These are phyloP conservation scores for Fusarium nygamai DNA, from an alignment of 2,329 filamentous ascomycete species.

Conservation along the genomic window DNA sequence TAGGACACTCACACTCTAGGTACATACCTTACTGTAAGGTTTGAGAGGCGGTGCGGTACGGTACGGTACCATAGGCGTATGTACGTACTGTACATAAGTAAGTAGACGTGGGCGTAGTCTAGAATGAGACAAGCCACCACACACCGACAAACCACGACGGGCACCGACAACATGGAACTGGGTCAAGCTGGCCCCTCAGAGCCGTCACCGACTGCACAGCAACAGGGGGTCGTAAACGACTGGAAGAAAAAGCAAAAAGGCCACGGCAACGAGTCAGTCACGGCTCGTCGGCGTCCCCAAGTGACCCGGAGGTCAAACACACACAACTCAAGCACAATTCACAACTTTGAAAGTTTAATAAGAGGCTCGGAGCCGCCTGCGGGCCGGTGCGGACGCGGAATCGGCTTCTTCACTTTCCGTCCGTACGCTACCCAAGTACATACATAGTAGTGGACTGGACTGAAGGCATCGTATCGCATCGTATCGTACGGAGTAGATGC, in stretches of 20 bases:
- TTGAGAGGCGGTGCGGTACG: background rate
- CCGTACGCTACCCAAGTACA: constrained; percentile 10
- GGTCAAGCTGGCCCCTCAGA: constrained; percentile 39
- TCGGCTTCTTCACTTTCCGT: constrained; percentile 35
- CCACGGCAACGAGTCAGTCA: constrained; percentile 34
- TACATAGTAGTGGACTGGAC: background rate
- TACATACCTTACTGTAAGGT: background rate
- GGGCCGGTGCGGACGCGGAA: constrained; percentile 40
- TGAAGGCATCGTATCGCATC: background rate
- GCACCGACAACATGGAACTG: constrained; percentile 48
- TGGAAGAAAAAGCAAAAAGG: constrained; percentile 21
- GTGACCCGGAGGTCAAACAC: background rate
- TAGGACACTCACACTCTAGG: background rate
- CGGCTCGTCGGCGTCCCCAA: constrained; percentile 3
- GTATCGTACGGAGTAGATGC: background rate
- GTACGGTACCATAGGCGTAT: background rate
- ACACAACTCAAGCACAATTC: background rate
- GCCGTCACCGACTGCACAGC: constrained; percentile 1
- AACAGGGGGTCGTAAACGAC: constrained; percentile 1
- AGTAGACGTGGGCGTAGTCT: background rate
- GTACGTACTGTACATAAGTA: background rate
- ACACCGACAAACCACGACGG: constrained; percentile 25
- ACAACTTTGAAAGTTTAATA: background rate
- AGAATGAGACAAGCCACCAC: constrained; percentile 31
- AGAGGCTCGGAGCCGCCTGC: constrained; percentile 9